These are phyloP conservation scores for Acanthamoeba sp. DNA, from an alignment of 208 protist species.

Conservation along the genomic window DNA sequence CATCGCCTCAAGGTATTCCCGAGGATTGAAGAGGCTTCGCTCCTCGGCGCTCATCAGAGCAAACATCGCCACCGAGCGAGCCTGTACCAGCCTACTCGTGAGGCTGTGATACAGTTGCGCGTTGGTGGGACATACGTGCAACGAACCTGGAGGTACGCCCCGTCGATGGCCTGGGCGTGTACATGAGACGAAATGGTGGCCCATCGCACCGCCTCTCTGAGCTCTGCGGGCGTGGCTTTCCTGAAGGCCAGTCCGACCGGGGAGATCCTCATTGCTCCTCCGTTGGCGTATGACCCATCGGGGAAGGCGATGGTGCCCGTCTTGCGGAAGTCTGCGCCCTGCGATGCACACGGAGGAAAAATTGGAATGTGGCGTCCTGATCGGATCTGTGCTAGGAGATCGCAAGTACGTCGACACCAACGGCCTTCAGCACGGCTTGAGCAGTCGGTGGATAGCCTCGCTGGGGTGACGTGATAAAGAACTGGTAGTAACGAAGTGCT, in stretches of 20 bases:
- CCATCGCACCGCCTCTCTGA: neutral
- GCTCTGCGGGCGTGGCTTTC: neutral
- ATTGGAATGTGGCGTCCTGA: no score
- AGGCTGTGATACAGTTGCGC: neutral
- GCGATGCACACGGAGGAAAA: no score
- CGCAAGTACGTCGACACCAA: neutral
- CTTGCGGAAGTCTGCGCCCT: conserved; percentile 15
- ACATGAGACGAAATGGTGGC: conserved; percentile 4
- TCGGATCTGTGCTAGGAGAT: no score
- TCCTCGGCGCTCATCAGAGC: neutral
- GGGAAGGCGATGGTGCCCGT: conserved; percentile 11
- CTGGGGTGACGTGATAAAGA: neutral
- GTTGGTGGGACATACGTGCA: neutral
- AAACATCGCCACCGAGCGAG: conserved; percentile 1
- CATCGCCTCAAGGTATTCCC: neutral
- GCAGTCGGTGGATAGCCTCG: conserved; percentile 6
- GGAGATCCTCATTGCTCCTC: conserved; percentile 22
- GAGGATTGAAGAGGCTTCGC: neutral
- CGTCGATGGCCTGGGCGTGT: neutral
- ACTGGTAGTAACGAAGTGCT: conserved; percentile 35
- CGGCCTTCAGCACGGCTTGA: neutral
- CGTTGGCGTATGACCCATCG: conserved; percentile 15
- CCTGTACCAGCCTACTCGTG: neutral
- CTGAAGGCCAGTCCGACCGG: conserved; percentile 26
- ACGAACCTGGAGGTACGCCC: conserved; percentile 2